Evolutionary conservation across 805 yeast species (phyloP).

Genomic region (Cyberlindnera xylosilytica): DNA sequence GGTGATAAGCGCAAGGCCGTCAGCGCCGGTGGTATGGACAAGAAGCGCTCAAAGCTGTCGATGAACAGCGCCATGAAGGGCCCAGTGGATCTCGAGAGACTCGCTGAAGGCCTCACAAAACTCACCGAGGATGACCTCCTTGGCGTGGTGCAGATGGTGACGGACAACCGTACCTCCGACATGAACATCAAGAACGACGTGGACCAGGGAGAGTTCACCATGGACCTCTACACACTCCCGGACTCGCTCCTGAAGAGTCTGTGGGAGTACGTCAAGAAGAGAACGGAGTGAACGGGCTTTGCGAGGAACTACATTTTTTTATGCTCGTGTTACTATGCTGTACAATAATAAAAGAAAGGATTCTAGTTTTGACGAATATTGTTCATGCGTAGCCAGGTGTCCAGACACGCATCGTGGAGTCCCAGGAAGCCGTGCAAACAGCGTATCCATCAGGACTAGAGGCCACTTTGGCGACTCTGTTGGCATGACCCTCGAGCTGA

Average conservation of each 20-base stretch:
- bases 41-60: constrained; percentile 27
- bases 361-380: not conserved
- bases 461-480: constrained; percentile 58
- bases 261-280: constrained; percentile 90
- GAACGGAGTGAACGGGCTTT: constrained; percentile 31
- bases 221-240: constrained; percentile 92
- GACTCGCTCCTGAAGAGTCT: constrained; percentile 86
- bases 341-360: constrained; percentile 1
- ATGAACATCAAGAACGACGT: constrained; percentile 95
- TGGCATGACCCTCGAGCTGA: constrained; percentile 59
- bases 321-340: not conserved
- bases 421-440: constrained; percentile 80
- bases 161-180: constrained; percentile 90
- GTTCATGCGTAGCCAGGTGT: constrained; percentile 31
- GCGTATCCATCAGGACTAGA: constrained; percentile 75
- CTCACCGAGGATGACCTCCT: constrained; percentile 88
- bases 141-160: constrained; percentile 95
- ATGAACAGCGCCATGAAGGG: constrained; percentile 60
- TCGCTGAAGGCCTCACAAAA: constrained; percentile 87
- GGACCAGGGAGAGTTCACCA: constrained; percentile 95
- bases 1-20: constrained; percentile 39
- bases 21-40: constrained; percentile 24
- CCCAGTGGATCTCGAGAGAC: constrained; percentile 79
- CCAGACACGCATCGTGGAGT: constrained; percentile 69
- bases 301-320: not conserved